Evolutionary conservation across 192 early-diverging fungal species (phyloP), one percentile per base, ranked within the genome.

Genomic region (Coemansia erecta): DNA sequence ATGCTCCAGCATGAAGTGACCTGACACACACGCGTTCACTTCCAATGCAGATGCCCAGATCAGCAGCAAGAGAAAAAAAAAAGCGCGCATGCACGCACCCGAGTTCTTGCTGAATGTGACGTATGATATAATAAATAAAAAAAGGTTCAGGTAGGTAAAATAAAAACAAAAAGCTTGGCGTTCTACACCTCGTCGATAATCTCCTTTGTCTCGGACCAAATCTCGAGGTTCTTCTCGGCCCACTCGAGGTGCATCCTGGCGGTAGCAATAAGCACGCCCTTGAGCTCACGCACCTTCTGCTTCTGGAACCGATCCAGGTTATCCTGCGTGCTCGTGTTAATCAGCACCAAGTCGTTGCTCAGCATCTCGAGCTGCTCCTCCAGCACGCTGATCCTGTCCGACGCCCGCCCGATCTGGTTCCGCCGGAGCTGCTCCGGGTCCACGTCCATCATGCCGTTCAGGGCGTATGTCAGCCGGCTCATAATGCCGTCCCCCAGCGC

Each of bases 301-400:
- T 90, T 81, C 78, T 98, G 96, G 81, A 96, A 98, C 28, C 94
- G 80, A 56, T 97, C 94, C 64, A 98, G 65, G 61, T 98, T 92
- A 14, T 81, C 77, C 72, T 97, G 94, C 43, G 94, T 88, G 40
- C 89, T 88, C 5, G 80, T 82, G 44, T 94, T 94, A 24, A 90
- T 83, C 31, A 83, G 82, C n/a, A 80, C 79, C 56, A 98, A 53
- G 60, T 94, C 92, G 14, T 83, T 75, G 28, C 81, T 82, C 43
- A 86, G 83, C 15, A 83, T 82, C 68, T 89, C 87, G 49, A 91
- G 72, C 33, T 94, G 87, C 61, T 88, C 85, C 72, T 94, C 92
- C 35, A 98, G 77, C 55, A 87, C 63, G 41, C 67, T 73, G 55
- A 98, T 94, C 18, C 82, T 73, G 60, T 98, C 95, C 17, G 86